These are phyloP conservation scores for Syzygium grande DNA, from an alignment of 345 rosid genomes.

Conservation along the genomic window DNA sequence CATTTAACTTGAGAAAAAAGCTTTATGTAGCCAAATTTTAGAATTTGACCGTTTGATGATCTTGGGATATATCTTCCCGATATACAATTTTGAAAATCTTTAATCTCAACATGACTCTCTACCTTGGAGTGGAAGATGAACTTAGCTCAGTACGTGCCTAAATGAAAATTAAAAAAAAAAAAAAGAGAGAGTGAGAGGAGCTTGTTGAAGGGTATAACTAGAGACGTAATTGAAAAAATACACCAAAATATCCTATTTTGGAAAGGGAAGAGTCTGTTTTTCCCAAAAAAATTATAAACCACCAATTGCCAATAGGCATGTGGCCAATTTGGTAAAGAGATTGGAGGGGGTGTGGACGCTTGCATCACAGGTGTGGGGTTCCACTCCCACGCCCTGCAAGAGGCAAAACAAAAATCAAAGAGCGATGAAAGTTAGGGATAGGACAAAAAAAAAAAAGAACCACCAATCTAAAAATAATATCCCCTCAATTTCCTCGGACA, in stretches of 20 bases:
- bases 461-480: neutral
- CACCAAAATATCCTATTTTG: neutral
- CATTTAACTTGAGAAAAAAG: neutral
- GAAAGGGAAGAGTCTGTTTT: neutral
- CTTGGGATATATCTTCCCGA: neutral
- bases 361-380: too few relatives aligned
- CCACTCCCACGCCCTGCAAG: too few relatives aligned
- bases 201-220: neutral
- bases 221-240: neutral
- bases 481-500: neutral
- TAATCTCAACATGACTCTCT: neutral
- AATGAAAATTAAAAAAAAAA: too few relatives aligned
- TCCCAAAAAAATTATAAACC: neutral
- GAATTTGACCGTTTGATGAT: neutral
- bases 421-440: too few relatives aligned
- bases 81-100: neutral
- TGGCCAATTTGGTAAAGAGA: too few relatives aligned
- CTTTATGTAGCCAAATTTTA: neutral
- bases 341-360: too few relatives aligned
- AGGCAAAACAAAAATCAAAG: too few relatives aligned
- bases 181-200: neutral
- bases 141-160: neutral
- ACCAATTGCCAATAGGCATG: too few relatives aligned
- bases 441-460: neutral
- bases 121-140: neutral